Conservation (phyloP, 768 basidiomycete species). For the Lactarius hengduanensis region DNA sequence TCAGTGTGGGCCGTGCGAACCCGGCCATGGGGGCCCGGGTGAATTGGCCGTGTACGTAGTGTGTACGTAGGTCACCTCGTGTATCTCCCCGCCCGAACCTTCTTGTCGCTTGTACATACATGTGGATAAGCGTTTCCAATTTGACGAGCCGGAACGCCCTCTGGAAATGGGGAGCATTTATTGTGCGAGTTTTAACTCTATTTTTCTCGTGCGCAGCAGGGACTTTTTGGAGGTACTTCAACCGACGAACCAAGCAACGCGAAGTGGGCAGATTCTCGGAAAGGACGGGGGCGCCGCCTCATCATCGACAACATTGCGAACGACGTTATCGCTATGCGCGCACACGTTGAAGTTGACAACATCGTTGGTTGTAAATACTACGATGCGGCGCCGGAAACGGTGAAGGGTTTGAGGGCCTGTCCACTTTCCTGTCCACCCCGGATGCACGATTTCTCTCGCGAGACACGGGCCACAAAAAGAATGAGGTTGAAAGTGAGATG, state of each 20-base stretch:
- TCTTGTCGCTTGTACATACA: constrained; percentile 62
- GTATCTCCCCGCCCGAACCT: background rate
- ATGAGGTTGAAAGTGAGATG: too few species aligned
- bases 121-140: constrained; percentile 67
- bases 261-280: constrained; percentile 42
- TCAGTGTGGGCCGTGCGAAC: too few species aligned
- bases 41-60: too few species aligned
- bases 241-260: constrained; percentile 54
- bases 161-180: constrained; percentile 45
- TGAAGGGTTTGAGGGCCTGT: too few species aligned
- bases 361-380: constrained; percentile 44
- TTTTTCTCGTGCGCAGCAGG: constrained; percentile 34
- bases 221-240: constrained; percentile 52
- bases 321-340: constrained; percentile 65
- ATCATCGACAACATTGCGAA: constrained; percentile 56
- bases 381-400: too few species aligned
- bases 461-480: too few species aligned
- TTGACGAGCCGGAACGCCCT: constrained; percentile 47
- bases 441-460: too few species aligned
- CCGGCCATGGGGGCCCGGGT: too few species aligned
- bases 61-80: background rate
- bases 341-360: constrained; percentile 65
- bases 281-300: constrained; percentile 52
- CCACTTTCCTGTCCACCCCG: too few species aligned
- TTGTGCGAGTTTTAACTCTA: background rate